Conservation (phyloP, 768 basidiomycete genomes). For the Boletus subcaerulescens region DNA sequence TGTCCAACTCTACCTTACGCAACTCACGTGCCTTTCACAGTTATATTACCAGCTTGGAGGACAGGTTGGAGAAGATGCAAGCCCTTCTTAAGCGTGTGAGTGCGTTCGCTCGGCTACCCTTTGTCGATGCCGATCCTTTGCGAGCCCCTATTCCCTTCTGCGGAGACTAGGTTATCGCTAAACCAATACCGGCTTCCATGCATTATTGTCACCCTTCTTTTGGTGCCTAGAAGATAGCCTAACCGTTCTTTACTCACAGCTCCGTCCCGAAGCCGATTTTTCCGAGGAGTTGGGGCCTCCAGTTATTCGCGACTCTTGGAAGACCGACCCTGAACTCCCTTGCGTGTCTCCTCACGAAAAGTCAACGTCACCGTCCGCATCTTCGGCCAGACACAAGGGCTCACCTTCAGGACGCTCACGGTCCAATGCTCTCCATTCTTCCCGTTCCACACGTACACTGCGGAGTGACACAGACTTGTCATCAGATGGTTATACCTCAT, state of each 20-base stretch:
- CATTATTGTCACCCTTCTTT: background rate
- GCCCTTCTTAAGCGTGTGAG: conserved; percentile 50
- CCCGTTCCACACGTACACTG: conserved; percentile 20
- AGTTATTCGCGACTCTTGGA: conserved; percentile 66
- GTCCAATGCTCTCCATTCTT: conserved; percentile 4
- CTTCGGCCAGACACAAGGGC: conserved; percentile 13
- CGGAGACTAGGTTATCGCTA: background rate
- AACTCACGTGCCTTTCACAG: conserved; percentile 28
- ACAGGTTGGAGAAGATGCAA: conserved; percentile 56
- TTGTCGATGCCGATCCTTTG: background rate
- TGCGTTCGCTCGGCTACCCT: background rate
- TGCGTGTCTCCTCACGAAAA: conserved; percentile 19
- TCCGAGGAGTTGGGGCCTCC: conserved; percentile 60
- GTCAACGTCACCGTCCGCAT: conserved; percentile 18
- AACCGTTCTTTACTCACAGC: conserved; percentile 35
- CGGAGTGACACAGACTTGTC: conserved; percentile 30
- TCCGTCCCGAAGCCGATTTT: conserved; percentile 62
- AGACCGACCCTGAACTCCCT: conserved; percentile 23
- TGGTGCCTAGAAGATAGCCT: conserved; percentile 3
- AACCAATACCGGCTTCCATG: background rate
- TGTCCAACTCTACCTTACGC: background rate
- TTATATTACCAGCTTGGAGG: conserved; percentile 58
- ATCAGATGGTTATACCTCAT: conserved; percentile 27
- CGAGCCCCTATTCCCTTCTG: background rate
- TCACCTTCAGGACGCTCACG: conserved; percentile 12